Evolutionary conservation across 2,329 filamentous ascomycete genomes (phyloP).

Genomic region (Calonectria hongkongensis): DNA sequence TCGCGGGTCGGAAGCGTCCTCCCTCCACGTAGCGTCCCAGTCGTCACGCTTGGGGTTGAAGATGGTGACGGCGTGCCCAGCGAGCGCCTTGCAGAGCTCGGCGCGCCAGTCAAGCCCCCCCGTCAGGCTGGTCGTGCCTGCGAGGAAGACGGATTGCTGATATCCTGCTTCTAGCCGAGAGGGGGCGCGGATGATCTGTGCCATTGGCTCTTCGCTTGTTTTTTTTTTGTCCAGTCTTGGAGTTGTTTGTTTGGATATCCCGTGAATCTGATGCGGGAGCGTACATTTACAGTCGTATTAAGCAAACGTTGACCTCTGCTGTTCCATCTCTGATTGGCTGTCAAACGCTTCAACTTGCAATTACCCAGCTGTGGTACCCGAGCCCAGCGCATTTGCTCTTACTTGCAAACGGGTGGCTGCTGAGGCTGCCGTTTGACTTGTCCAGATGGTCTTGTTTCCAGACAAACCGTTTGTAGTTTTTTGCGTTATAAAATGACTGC

Average conservation of each 20-base stretch:
- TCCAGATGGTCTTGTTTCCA: neutral
- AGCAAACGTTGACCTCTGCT: neutral
- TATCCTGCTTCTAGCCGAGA: conserved; percentile 9
- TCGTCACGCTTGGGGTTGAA: conserved; percentile 74
- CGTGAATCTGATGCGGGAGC: neutral
- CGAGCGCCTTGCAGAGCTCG: conserved; percentile 63
- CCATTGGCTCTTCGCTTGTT: conserved; percentile 16
- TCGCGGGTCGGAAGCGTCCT: conserved; percentile 66
- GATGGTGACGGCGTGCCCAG: conserved; percentile 69
- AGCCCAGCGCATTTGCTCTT: too few relatives aligned
- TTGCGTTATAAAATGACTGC: neutral
- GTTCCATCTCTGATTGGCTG: neutral
- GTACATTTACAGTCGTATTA: neutral
- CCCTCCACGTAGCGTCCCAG: conserved; percentile 73
- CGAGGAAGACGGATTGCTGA: conserved; percentile 70
- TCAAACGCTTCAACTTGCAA: too few relatives aligned
- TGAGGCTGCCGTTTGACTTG: neutral
- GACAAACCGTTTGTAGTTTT: neutral
- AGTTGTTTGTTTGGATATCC: neutral
- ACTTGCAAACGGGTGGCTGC: neutral
- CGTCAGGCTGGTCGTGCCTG: conserved; percentile 71
- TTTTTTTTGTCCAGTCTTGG: neutral
- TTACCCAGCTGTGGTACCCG: neutral
- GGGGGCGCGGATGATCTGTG: conserved; percentile 34
- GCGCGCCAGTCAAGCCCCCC: conserved; percentile 71